These are phyloP conservation scores for Fulvia fulva DNA, from an alignment of 2,329 filamentous ascomycete genomes.

Conservation along the genomic window DNA sequence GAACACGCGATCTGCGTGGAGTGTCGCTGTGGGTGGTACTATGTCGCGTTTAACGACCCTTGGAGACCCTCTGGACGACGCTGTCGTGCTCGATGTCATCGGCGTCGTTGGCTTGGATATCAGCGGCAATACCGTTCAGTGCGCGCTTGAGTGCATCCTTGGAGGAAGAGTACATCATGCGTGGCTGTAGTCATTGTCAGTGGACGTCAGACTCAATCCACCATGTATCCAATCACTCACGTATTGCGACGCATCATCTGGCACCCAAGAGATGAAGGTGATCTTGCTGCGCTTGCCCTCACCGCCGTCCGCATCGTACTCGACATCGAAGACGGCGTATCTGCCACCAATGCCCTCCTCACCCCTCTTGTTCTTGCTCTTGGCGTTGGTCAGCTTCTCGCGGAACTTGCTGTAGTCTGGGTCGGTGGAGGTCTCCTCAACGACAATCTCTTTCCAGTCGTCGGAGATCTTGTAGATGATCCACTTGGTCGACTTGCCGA, in stretches of 20 bases:
- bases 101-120: conserved; percentile 79
- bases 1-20: neutral
- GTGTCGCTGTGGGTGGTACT: neutral
- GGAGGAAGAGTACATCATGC: conserved; percentile 88
- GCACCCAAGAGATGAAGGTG: conserved; percentile 74
- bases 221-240: conserved; percentile 45
- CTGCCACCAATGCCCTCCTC: conserved; percentile 60
- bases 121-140: conserved; percentile 68
- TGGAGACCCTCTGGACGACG: conserved; percentile 55
- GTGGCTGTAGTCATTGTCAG: conserved; percentile 53
- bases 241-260: conserved; percentile 74
- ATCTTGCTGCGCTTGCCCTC: conserved; percentile 75
- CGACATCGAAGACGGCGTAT: conserved; percentile 82
- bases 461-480: conserved; percentile 86
- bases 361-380: conserved; percentile 65
- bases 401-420: conserved; percentile 70
- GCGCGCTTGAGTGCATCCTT: conserved; percentile 77
- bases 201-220: neutral
- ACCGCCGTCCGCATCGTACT: conserved; percentile 67
- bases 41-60: conserved; percentile 44
- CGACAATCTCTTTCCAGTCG: conserved; percentile 75
- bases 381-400: conserved; percentile 69
- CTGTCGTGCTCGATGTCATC: conserved; percentile 77
- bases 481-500: conserved; percentile 72
- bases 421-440: conserved; percentile 67